Evolutionary conservation across 495 filamentous ascomycete species (phyloP).

Genomic region (Tuber brumale): DNA sequence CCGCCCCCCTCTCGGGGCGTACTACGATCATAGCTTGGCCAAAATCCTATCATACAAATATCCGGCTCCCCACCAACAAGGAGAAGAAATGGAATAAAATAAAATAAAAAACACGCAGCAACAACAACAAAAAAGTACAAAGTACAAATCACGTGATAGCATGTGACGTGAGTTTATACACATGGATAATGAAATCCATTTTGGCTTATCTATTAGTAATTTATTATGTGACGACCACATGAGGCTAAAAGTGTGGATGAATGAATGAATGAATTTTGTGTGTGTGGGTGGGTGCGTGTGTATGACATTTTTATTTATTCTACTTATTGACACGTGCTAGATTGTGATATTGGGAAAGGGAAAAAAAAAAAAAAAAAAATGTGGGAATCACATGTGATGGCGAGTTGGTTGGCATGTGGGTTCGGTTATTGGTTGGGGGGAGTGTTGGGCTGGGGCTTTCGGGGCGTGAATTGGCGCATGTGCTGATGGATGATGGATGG

Average conservation of each 20-base stretch:
- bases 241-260: neutral
- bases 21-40: too few species aligned
- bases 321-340: neutral
- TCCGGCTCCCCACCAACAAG: too few species aligned
- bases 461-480: neutral
- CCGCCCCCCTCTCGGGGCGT: too few species aligned
- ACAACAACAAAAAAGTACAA: neutral
- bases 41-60: too few species aligned
- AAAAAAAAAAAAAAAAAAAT: neutral
- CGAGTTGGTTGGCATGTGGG: neutral
- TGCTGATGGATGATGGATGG: neutral
- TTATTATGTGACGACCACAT: neutral
- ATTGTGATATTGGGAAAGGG: neutral
- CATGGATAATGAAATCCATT: neutral
- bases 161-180: neutral
- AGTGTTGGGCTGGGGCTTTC: neutral
- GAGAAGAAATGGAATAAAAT: too few species aligned
- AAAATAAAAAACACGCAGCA: too few species aligned
- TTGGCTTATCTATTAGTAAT: neutral
- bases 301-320: neutral
- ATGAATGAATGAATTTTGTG: neutral
- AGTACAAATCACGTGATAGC: conserved; percentile 3
- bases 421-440: neutral
- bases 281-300: neutral
- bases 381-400: neutral